Base-by-base conservation (phyloP, 2,329 filamentous ascomycete species). In the Thelonectria olida region DNA sequence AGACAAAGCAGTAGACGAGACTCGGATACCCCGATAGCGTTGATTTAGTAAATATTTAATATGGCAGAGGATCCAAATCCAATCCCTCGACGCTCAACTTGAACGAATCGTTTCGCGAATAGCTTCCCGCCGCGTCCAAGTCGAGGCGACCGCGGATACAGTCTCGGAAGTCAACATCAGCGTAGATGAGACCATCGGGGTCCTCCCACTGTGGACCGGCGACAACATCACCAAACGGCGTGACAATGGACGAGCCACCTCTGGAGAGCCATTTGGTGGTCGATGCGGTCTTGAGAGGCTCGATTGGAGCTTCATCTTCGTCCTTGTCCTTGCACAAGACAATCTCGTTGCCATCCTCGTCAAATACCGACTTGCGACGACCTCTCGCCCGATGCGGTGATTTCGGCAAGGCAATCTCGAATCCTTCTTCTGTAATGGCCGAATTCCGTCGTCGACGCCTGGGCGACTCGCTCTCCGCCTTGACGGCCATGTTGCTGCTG, bases 161-260 rank as follows among this genome's bases (percentile, higher is more conserved):
- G 67, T 97, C 93, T 48, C 96, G 91, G 71, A 97, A 90, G 72
- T 97, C 93, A 4, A 94, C 89, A 65, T 96, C 92, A 1, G 87
- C 83, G 31, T 86, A 85, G 52, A 93, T 78, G 27, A 97, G 75
- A 0, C 87, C 85, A 4, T 87, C 82, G 56, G 90, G 78, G 62
- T 94, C 89, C 61, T 97, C 92, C 93, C 93, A 97, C 60, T 96
- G 81, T 1, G 94, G 94, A 0, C 91, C 93, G 2, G 88, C 88
- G 1, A 97, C 78, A 0, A 95, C 87, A n/a, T 94, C 86, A 0
- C 94, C 95, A 41, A 90, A 82, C 0, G 94, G 93, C 9, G 87
- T 89, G 23, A 96, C 82, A 66, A 98, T 95, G 70, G 88, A 91
- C 0, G 92, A 96, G 0, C 95, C 95, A 20, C 94, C 94, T 7